phyloP scores from a whole-genome alignment of 331 rosid species.

The Quercus tomentella region DNA sequence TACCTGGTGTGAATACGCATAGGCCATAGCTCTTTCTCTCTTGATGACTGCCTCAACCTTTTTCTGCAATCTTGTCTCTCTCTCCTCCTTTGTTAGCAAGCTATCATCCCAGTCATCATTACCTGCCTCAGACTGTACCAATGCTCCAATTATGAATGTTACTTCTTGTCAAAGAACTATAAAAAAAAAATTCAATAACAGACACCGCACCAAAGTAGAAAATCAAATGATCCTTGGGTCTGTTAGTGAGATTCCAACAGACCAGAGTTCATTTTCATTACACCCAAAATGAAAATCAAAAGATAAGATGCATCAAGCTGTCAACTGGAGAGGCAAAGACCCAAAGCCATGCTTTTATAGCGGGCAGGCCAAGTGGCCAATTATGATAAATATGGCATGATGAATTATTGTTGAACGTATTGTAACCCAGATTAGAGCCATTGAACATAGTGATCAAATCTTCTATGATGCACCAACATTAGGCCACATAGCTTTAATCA shows the following conservation, averaged over 20 bases:
- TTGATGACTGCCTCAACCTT: slow-evolving; percentile 87
- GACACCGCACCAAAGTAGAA: neutral
- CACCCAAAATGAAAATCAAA: neutral
- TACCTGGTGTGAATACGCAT: slow-evolving; percentile 93
- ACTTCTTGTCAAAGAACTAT: neutral
- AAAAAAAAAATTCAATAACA: neutral
- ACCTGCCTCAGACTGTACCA: slow-evolving; percentile 72
- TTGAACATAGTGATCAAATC: too few relatives aligned
- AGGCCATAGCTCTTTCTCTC: slow-evolving; percentile 96
- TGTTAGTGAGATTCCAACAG: neutral
- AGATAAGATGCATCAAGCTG: neutral
- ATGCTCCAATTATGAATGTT: neutral
- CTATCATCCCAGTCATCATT: slow-evolving; percentile 94
- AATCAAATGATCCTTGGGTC: neutral
- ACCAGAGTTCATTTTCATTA: neutral
- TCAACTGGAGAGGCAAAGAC: neutral
- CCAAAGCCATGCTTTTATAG: neutral
- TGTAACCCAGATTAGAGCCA: neutral
- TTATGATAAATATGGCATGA: neutral
- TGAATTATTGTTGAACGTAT: neutral
- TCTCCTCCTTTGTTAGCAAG: slow-evolving; percentile 84
- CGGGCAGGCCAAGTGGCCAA: neutral
- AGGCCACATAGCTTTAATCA: neutral
- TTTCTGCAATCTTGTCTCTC: slow-evolving; percentile 78
- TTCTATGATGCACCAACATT: too few relatives aligned